These are phyloP conservation scores for Crepidotus sp. DNA, from an alignment of 1,284 basidiomycete genomes.

Conservation along the genomic window DNA sequence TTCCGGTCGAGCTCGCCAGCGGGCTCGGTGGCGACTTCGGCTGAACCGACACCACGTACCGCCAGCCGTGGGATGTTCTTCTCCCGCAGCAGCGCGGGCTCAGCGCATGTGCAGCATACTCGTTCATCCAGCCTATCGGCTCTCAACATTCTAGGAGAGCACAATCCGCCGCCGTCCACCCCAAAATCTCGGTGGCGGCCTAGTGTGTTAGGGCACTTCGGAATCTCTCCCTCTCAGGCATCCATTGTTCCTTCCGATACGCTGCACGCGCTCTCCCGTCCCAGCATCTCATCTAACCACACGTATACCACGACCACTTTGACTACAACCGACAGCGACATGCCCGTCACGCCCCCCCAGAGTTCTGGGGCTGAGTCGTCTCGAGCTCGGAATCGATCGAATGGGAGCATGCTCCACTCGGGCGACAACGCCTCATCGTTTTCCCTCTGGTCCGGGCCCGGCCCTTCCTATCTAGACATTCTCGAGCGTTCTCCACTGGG, in stretches of 20 bases:
- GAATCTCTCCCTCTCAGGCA: conserved; percentile 27
- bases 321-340: conserved; percentile 31
- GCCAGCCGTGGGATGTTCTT: conserved; percentile 38
- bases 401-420: conserved; percentile 24
- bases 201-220: conserved; percentile 51
- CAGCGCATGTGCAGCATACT: conserved; percentile 28
- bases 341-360: conserved; percentile 37
- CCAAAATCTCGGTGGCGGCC: conserved; percentile 44
- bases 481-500: conserved; percentile 16
- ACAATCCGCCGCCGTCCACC: conserved; percentile 19
- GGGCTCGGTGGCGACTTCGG: conserved; percentile 26
- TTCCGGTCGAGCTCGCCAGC: conserved; percentile 37
- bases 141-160: conserved; percentile 22
- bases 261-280: conserved; percentile 43
- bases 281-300: conserved; percentile 57
- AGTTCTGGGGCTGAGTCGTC: conserved; percentile 40
- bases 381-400: conserved; percentile 34
- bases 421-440: conserved; percentile 21
- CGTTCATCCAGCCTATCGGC: conserved; percentile 38
- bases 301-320: conserved; percentile 45
- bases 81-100: conserved; percentile 28
- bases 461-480: conserved; percentile 17
- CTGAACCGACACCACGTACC: conserved; percentile 26
- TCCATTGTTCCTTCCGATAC: conserved; percentile 32
- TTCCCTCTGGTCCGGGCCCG: conserved; percentile 21